These are phyloP conservation scores for Cryptosporidium xiaoi DNA, from an alignment of 169 alveolate genomes.

Conservation along the genomic window DNA sequence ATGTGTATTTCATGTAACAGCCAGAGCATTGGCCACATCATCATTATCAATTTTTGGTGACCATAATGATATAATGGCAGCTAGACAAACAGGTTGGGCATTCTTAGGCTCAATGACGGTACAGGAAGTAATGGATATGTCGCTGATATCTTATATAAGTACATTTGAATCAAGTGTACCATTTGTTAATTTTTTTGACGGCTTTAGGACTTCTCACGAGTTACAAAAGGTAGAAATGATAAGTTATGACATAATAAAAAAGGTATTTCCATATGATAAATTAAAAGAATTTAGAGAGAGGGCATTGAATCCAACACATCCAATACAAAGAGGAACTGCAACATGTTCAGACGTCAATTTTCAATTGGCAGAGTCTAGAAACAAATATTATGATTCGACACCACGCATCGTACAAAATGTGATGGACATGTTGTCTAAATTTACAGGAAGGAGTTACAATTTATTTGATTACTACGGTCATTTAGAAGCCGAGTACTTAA, in stretches of 20 bases:
- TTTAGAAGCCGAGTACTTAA: slow-evolving; percentile 74
- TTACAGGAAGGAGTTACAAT: slow-evolving; percentile 77
- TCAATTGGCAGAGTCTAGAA: slow-evolving; percentile 79
- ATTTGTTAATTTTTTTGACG: slow-evolving; percentile 80
- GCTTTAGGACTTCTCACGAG: slow-evolving; percentile 81
- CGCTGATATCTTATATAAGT: slow-evolving; percentile 79
- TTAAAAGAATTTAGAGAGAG: slow-evolving; percentile 70
- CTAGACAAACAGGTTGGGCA: slow-evolving; percentile 79
- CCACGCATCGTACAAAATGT: slow-evolving; percentile 77
- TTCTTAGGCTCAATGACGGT: slow-evolving; percentile 79
- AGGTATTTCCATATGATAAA: slow-evolving; percentile 71
- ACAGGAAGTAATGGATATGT: slow-evolving; percentile 79
- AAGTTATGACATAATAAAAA: slow-evolving; percentile 42
- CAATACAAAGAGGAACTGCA: slow-evolving; percentile 80
- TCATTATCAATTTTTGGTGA: slow-evolving; percentile 81
- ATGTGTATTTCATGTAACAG: slow-evolving; percentile 80
- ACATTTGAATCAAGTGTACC: slow-evolving; percentile 80
- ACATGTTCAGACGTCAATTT: slow-evolving; percentile 79
- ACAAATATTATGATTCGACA: slow-evolving; percentile 76
- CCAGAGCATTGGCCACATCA: slow-evolving; percentile 80
- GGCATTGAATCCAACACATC: slow-evolving; percentile 81
- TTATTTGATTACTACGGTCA: slow-evolving; percentile 78
- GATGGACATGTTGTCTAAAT: slow-evolving; percentile 73
- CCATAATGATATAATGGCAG: slow-evolving; percentile 81
- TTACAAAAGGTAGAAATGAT: slow-evolving; percentile 76